These are phyloP conservation scores for Golubevia pallescens DNA, from an alignment of 1,284 basidiomycete species.

Conservation along the genomic window DNA sequence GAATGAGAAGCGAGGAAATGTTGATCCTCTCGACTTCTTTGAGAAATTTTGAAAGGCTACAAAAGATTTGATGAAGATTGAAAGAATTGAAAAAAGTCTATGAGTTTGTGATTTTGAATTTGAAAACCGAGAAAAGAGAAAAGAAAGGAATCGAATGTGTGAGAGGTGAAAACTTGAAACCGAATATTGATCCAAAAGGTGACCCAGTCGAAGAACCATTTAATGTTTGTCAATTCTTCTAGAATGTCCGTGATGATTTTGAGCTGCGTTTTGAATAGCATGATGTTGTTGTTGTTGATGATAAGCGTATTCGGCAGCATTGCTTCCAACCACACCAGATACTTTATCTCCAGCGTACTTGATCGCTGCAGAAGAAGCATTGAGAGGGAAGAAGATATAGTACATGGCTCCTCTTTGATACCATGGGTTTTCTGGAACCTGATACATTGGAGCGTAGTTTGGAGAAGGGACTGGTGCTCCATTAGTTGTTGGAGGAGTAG, in stretches of 20 bases:
- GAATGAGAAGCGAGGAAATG: no score
- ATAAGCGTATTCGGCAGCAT: slow-evolving; percentile 8
- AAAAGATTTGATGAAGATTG: no score
- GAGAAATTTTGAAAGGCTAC: no score
- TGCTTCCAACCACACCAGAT: slow-evolving; percentile 21
- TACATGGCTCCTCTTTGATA: slow-evolving; percentile 32
- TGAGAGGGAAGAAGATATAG: slow-evolving; percentile 39
- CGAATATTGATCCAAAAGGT: no score
- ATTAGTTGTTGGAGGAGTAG: no score
- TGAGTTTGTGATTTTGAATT: no score
- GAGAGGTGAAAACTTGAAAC: no score
- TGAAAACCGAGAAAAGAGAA: no score
- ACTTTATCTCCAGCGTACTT: slow-evolving; percentile 33
- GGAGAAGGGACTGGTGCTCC: no score
- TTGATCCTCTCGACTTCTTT: no score
- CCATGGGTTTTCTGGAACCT: slow-evolving; percentile 16
- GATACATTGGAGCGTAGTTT: neutral
- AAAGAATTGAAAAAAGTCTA: no score
- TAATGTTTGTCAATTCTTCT: neutral
- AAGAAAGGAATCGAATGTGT: no score
- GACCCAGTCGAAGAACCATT: neutral
- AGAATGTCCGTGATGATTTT: neutral
- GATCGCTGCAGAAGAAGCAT: slow-evolving; percentile 28
- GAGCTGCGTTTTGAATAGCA: neutral
- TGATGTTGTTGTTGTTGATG: neutral